These are phyloP conservation scores for Xylariaceae sp. DNA, from an alignment of 2,329 filamentous ascomycete genomes.

Conservation along the genomic window DNA sequence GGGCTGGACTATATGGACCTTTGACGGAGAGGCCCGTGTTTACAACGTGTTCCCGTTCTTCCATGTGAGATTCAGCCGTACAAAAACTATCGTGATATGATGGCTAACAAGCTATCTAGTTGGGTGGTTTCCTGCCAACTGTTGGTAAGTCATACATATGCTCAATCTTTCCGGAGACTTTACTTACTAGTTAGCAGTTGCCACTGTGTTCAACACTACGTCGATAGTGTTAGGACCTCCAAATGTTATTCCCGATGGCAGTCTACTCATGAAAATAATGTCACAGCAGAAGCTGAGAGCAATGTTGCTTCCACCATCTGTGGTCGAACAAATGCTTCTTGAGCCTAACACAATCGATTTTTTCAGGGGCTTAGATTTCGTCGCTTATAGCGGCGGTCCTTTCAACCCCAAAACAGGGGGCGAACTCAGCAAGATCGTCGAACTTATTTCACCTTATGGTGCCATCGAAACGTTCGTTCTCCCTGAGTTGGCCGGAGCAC, in stretches of 20 bases:
- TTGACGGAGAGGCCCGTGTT: slow-evolving; percentile 20
- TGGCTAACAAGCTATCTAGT: slow-evolving; percentile 4
- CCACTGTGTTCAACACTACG: slow-evolving; percentile 20
- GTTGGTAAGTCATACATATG: slow-evolving; percentile 4
- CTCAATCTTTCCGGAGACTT: background rate
- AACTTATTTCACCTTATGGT: slow-evolving; percentile 22
- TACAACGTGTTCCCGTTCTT: slow-evolving; percentile 30
- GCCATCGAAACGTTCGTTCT: slow-evolving; percentile 27
- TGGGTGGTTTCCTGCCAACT: slow-evolving; percentile 21
- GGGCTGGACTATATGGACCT: slow-evolving; percentile 24
- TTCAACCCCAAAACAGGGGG: slow-evolving; percentile 10
- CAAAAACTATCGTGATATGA: background rate
- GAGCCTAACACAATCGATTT: slow-evolving; percentile 21
- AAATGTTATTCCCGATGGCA: slow-evolving; percentile 19
- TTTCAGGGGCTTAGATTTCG: slow-evolving; percentile 22
- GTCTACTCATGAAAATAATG: slow-evolving; percentile 20
- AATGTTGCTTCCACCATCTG: slow-evolving; percentile 17
- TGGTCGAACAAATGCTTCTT: slow-evolving; percentile 22
- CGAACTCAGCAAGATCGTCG: slow-evolving; percentile 9
- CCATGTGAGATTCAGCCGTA: slow-evolving; percentile 16
- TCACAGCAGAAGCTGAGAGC: slow-evolving; percentile 19
- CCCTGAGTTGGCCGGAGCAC: slow-evolving; percentile 20
- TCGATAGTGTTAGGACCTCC: slow-evolving; percentile 25
- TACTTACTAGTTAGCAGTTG: slow-evolving; percentile 14
- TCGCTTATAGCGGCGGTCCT: slow-evolving; percentile 23